Base-by-base conservation (phyloP, 2,329 filamentous ascomycete species). In the Rhytidhysteron rufulum region DNA sequence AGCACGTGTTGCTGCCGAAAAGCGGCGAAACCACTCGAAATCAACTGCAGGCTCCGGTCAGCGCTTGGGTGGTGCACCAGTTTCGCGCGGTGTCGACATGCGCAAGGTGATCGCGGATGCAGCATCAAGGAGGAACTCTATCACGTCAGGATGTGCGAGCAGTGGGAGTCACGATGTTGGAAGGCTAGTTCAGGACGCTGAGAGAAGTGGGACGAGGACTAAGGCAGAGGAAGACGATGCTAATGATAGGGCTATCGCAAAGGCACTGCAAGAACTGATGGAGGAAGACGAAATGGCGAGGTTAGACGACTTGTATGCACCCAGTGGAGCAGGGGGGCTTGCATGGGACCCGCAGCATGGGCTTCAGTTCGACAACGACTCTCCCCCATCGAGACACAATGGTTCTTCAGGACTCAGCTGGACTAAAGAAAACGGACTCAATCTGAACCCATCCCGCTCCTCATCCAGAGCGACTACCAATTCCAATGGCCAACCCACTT, bases 161-260 rank as follows among this genome's bases (percentile, higher is more conserved):
- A n/a, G n/a, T n/a, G 81, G 80, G 10, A 82, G 78, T 25, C 77
- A 79, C 34, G 78, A 80, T 45, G 82, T 83, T 33, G 69, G 73
- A n/a, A 78, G 83, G 55, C 79, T 90, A 16, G 75, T 75, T 3
- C 76, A 82, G 13, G 78, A 86, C 43, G 85, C 83, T 27, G 80
- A 80, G 5, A 73, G 73, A 41, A 52, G 85, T 49, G 87, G 88
- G 0, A 91, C 94, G 69, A 79, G 77, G 44, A 96, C 89, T 0
- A 79, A 86, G 55, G 88, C 88, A 0, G 88, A 94, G 50, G 86
- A 94, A 60, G 88, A 95, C 40, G 84, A 89, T 51, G 90, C 88
- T 3, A 94, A 95, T 53, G 88, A 95, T 41, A 75, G 79, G 18
- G 90, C 90, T 4, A 95, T 95, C 45, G 82, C 88, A 39, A 82